phyloP scores from a whole-genome alignment of 768 basidiomycete genomes.

The Mycena galericulata region DNA sequence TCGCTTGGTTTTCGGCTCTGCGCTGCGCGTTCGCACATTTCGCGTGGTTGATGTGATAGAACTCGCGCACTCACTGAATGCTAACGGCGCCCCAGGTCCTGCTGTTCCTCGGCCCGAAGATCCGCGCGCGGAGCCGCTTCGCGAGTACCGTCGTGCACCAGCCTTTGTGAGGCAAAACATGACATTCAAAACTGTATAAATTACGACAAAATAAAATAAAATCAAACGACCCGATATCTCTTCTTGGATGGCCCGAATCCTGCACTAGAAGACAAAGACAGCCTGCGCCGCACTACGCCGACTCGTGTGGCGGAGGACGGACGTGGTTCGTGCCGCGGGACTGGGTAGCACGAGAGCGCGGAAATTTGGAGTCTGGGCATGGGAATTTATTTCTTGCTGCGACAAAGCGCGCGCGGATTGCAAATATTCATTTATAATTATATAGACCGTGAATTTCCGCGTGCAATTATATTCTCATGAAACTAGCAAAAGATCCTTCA shows the following conservation, averaged over 20 bases:
- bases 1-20: not conserved
- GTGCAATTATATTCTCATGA: constrained; percentile 9
- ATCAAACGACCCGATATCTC: not conserved
- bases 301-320: constrained; percentile 6
- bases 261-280: not conserved
- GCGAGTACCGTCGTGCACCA: constrained; percentile 18
- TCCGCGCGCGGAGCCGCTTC: constrained; percentile 18
- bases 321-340: not conserved
- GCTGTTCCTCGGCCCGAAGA: constrained; percentile 14
- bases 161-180: not conserved
- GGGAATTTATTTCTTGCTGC: not conserved
- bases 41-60: not conserved
- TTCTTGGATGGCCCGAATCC: not conserved
- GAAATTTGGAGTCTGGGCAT: not conserved
- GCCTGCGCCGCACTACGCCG: not conserved
- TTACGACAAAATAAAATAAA: not conserved
- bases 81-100: constrained; percentile 11
- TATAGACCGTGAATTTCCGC: constrained; percentile 2
- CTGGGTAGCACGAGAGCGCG: not conserved
- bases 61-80: not conserved
- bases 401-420: constrained; percentile 1
- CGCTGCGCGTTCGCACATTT: not conserved
- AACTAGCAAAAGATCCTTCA: not conserved
- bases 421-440: constrained; percentile 7
- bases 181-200: constrained; percentile 6